Conservation (phyloP, 2,329 filamentous ascomycete genomes). For the Ceratocystis ficicola region DNA sequence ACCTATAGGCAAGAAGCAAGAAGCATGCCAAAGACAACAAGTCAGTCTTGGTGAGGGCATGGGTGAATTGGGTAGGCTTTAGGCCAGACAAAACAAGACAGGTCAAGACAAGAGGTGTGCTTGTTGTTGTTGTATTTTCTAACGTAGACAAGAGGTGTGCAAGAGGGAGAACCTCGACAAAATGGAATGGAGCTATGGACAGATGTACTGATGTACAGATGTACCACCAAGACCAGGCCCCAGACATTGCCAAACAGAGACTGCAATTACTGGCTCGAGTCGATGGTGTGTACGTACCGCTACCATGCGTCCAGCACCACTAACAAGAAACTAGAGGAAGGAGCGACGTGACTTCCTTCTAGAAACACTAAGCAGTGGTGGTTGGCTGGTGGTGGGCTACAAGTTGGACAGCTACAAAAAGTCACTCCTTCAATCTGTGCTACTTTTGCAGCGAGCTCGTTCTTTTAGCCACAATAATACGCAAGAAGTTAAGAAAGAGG, state of each 20-base stretch:
- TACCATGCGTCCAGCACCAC: not conserved
- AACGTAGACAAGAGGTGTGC: not conserved
- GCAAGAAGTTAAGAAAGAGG: not conserved
- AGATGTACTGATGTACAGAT: too few species aligned
- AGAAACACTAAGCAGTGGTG: not conserved
- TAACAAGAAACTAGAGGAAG: not conserved
- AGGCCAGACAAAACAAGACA: too few species aligned
- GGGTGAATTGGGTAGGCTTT: too few species aligned
- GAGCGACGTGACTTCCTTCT: constrained; percentile 14
- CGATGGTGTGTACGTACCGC: not conserved
- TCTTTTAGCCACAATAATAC: not conserved
- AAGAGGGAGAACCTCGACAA: not conserved
- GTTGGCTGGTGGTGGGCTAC: too few species aligned
- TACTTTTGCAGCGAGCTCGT: not conserved
- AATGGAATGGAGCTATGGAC: too few species aligned
- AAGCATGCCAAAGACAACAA: not conserved
- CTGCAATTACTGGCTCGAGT: too few species aligned
- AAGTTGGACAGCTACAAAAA: too few species aligned
- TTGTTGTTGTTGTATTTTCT: too few species aligned
- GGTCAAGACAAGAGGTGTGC: not conserved
- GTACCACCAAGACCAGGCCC: too few species aligned
- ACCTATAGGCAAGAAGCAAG: not conserved
- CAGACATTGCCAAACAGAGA: too few species aligned
- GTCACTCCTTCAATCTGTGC: not conserved
- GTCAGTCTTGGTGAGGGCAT: too few species aligned